These are phyloP conservation scores for Triglochin maritima DNA, from an alignment of 106 monocot species.

Conservation along the genomic window DNA sequence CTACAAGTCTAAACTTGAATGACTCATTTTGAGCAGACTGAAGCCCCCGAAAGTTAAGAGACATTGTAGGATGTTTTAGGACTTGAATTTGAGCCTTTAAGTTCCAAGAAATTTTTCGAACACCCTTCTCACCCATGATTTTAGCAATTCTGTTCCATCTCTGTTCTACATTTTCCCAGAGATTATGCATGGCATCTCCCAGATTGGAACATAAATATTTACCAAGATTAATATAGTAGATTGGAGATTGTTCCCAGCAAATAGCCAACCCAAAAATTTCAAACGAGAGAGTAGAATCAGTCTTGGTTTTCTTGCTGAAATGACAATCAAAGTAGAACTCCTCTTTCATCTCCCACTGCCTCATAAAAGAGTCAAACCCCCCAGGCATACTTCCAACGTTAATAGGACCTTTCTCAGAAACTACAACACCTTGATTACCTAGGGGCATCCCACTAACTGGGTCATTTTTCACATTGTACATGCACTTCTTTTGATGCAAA, in stretches of 20 bases:
- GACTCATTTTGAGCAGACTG: slow-evolving; percentile 16
- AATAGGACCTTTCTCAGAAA: slow-evolving; percentile 46
- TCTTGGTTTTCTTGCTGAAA: slow-evolving; percentile 36
- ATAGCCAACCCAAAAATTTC: slow-evolving; percentile 85
- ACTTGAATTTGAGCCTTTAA: slow-evolving; percentile 88
- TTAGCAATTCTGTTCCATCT: slow-evolving; percentile 67
- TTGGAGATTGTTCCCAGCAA: slow-evolving; percentile 85
- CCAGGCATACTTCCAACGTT: slow-evolving; percentile 55
- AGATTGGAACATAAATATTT: slow-evolving; percentile 40
- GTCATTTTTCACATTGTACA: neutral
- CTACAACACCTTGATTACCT: neutral
- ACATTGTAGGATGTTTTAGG: slow-evolving; percentile 48
- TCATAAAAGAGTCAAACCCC: slow-evolving; percentile 79
- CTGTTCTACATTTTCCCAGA: slow-evolving; percentile 29
- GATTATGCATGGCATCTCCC: slow-evolving; percentile 9
- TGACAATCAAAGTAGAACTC: slow-evolving; percentile 92
- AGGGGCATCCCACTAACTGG: neutral
- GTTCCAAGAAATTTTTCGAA: slow-evolving; percentile 75
- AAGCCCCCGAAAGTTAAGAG: slow-evolving; percentile 40
- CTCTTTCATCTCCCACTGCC: slow-evolving; percentile 46
- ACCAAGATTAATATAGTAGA: slow-evolving; percentile 74
- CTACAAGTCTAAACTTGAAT: slow-evolving; percentile 31
- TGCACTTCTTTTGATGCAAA: too few species aligned
- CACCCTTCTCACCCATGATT: slow-evolving; percentile 48
- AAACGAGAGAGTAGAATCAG: slow-evolving; percentile 25